Conservation (phyloP, 768 basidiomycete species). For the Sporobolomyces roseus region DNA sequence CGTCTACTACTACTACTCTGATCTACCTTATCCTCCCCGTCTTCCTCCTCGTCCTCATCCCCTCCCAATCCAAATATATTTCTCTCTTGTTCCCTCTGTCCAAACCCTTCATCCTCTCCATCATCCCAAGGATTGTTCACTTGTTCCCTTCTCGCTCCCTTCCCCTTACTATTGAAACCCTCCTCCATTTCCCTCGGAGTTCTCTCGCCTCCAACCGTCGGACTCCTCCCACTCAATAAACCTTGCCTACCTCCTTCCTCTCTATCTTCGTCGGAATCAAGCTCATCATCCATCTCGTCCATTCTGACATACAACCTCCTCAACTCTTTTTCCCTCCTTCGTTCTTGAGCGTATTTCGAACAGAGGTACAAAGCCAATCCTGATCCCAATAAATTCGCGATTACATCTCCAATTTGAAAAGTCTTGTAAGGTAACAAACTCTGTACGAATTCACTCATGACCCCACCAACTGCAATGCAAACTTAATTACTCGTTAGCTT, state of each 20-base stretch:
- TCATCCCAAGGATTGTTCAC: constrained; percentile 26
- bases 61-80: constrained; percentile 31
- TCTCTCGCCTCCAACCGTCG: not conserved
- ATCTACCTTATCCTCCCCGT: not conserved
- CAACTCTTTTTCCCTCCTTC: constrained; percentile 50
- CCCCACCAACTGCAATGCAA: constrained; percentile 32
- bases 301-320: constrained; percentile 80
- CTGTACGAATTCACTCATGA: constrained; percentile 41
- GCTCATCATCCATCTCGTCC: constrained; percentile 74
- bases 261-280: constrained; percentile 56
- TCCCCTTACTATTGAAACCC: not conserved
- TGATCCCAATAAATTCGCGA: constrained; percentile 41
- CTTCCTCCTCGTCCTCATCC: constrained; percentile 23
- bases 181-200: not conserved
- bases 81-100: not conserved
- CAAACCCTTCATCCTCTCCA: not conserved
- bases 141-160: not conserved
- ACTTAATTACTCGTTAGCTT: no score
- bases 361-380: constrained; percentile 17
- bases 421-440: constrained; percentile 42
- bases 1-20: no score
- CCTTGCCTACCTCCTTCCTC: not conserved
- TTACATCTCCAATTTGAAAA: constrained; percentile 42
- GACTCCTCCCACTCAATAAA: not conserved
- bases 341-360: constrained; percentile 4